These are phyloP conservation scores for Colletotrichum sp. DNA, from an alignment of 2,329 filamentous ascomycete species.

Conservation along the genomic window DNA sequence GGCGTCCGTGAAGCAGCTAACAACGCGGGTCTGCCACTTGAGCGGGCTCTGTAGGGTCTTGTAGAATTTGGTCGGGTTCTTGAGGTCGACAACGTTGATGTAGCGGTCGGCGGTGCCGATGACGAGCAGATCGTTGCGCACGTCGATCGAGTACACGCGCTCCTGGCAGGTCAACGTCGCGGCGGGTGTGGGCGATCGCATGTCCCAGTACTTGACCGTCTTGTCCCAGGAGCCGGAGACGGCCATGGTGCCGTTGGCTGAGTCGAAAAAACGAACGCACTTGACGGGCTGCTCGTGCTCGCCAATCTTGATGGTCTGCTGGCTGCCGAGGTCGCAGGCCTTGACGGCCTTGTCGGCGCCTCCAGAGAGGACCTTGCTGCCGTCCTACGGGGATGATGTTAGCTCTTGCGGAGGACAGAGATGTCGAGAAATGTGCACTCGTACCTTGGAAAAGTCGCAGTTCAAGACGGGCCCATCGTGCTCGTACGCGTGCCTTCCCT, in stretches of 20 bases:
- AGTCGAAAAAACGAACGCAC: slow-evolving; percentile 78
- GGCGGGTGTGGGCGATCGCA: slow-evolving; percentile 69
- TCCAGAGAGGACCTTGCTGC: slow-evolving; percentile 83
- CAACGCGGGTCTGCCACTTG: slow-evolving; percentile 97
- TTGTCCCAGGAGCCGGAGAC: slow-evolving; percentile 95
- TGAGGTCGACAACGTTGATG: slow-evolving; percentile 93
- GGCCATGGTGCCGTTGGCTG: slow-evolving; percentile 76
- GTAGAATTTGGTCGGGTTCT: slow-evolving; percentile 88
- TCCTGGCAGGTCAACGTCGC: slow-evolving; percentile 74
- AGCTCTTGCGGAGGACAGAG: not conserved
- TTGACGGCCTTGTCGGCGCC: slow-evolving; percentile 92
- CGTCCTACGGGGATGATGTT: slow-evolving; percentile 61
- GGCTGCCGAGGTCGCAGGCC: slow-evolving; percentile 79
- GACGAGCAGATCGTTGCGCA: slow-evolving; percentile 86
- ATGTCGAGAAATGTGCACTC: slow-evolving; percentile 29
- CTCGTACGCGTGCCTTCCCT: slow-evolving; percentile 85
- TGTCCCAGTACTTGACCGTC: slow-evolving; percentile 88
- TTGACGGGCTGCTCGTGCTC: slow-evolving; percentile 86
- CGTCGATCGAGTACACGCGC: slow-evolving; percentile 89
- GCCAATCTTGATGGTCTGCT: slow-evolving; percentile 75
- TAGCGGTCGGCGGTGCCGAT: slow-evolving; percentile 93
- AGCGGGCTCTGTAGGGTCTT: slow-evolving; percentile 95
- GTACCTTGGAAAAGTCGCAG: slow-evolving; percentile 87
- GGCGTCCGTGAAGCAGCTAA: slow-evolving; percentile 93
- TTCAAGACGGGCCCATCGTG: slow-evolving; percentile 85